Evolutionary conservation across 352 stramenopile genomes (phyloP).

Genomic region (Aphanomyces astaci): DNA sequence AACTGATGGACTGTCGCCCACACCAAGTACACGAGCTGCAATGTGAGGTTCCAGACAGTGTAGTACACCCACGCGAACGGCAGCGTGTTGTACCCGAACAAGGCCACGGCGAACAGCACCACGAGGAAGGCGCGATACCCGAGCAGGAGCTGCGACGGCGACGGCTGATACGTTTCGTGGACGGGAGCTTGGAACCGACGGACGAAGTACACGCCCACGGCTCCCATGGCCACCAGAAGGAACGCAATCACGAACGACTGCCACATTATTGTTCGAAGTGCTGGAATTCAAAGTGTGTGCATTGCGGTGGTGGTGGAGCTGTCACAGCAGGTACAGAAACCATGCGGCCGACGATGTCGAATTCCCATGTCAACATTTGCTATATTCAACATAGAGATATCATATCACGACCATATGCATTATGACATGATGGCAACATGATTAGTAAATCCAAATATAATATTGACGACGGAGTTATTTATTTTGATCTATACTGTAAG

Average conservation of each 20-base stretch:
- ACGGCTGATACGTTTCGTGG: neutral
- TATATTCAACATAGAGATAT: too few relatives aligned
- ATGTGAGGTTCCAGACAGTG: constrained; percentile 20
- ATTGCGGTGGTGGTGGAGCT: too few relatives aligned
- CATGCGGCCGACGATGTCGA: too few relatives aligned
- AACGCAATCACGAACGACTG: neutral
- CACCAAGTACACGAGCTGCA: constrained; percentile 14
- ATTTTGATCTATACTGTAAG: too few relatives aligned
- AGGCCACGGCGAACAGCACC: neutral
- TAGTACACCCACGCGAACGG: neutral
- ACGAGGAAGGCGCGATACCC: neutral
- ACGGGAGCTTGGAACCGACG: neutral
- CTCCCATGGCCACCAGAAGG: neutral
- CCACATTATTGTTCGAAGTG: too few relatives aligned
- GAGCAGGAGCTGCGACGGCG: neutral
- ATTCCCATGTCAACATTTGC: too few relatives aligned
- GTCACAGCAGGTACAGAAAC: too few relatives aligned
- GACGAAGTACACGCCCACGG: neutral
- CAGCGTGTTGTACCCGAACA: neutral
- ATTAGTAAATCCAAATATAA: too few relatives aligned
- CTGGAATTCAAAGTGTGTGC: too few relatives aligned
- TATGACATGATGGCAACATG: too few relatives aligned
- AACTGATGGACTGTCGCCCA: neutral
- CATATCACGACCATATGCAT: too few relatives aligned
- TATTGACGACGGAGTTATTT: too few relatives aligned